Evolutionary conservation across 768 basidiomycete species (phyloP), one percentile per base, ranked within the genome.

Genomic region (Lactarius tabidus): DNA sequence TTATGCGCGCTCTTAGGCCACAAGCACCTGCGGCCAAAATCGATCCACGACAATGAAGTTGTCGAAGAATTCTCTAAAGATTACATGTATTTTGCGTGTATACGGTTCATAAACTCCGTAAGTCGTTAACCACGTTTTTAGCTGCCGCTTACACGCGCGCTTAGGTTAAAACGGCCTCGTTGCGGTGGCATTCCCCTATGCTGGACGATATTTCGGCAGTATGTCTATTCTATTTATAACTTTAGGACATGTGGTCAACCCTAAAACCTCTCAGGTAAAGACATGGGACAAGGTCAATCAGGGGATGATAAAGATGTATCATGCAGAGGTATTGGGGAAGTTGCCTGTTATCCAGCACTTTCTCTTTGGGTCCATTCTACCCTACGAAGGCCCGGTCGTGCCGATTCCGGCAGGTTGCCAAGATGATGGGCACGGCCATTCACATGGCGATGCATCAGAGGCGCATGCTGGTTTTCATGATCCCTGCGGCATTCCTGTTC

Each of bases 161-260:
- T 15, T 67, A 95, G 92, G 93, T 98, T 69, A 98, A 98, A 74
- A 93, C 95, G 0, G 95, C 95, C 0, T 95, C 95, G 0, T 81
- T 98, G 0, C 84, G 94, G 59, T 99, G 96, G 96, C 96, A 99
- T 77, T 97, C 94, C 0, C 96, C 96, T 1, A 98, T 99, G 96
- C 84, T 99, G 8, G 93, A 98, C 74, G 96, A 98, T 72, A 98
- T 98, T 62, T 95, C 94, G 1, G 93, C 89, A 0, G 94, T 77
- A 66, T 48, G 80, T 71, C 9, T 14, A 18, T 57, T 29, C 26
- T 57, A 10, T 57, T 33, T 20, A 5, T 18, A 17, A 3, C 9
- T 28, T 8, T 2, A n/a, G 7, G 20, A 38, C 14, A 15, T n/a
- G 41, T 5, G 7, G 29, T 33, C 14, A 31, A 31, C 33, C 18